Evolutionary conservation across 257 asterid species (phyloP).

Genomic region (Scutellaria barbata): DNA sequence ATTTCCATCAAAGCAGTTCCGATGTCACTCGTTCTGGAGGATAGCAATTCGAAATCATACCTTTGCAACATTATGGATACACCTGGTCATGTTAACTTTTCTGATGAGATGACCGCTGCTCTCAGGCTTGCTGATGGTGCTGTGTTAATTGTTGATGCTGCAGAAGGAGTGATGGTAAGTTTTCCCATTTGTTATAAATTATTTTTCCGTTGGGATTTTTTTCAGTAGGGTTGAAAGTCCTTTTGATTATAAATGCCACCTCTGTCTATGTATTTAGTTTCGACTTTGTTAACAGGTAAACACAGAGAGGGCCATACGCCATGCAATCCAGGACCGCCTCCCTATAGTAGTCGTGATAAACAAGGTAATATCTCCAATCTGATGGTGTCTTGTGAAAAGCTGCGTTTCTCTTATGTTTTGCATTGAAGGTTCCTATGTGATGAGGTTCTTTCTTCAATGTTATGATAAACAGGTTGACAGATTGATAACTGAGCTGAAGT

Average conservation of each 20-base stretch:
- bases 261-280: conserved; percentile 23
- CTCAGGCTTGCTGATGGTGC: conserved; percentile 99
- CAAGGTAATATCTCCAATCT: conserved; percentile 59
- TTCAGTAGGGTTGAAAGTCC: not conserved
- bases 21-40: conserved; percentile 91
- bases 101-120: conserved; percentile 98
- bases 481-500: conserved; percentile 87
- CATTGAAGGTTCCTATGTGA: not conserved
- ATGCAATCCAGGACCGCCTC: conserved; percentile 85
- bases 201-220: not conserved
- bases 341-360: conserved; percentile 88
- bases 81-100: conserved; percentile 96
- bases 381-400: conserved; percentile 7
- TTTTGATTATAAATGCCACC: not conserved
- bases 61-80: conserved; percentile 94
- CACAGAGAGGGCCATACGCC: conserved; percentile 92
- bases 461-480: conserved; percentile 70
- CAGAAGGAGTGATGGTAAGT: conserved; percentile 93
- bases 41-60: conserved; percentile 86
- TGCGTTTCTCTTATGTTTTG: conserved; percentile 17
- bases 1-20: conserved; percentile 91
- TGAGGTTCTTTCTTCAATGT: conserved; percentile 5
- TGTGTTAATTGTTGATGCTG: conserved; percentile 94
- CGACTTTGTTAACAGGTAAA: conserved; percentile 61
- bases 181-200: conserved; percentile 8